phyloP scores from a whole-genome alignment of 768 basidiomycete genomes.

The Tephrocybe sp. region DNA sequence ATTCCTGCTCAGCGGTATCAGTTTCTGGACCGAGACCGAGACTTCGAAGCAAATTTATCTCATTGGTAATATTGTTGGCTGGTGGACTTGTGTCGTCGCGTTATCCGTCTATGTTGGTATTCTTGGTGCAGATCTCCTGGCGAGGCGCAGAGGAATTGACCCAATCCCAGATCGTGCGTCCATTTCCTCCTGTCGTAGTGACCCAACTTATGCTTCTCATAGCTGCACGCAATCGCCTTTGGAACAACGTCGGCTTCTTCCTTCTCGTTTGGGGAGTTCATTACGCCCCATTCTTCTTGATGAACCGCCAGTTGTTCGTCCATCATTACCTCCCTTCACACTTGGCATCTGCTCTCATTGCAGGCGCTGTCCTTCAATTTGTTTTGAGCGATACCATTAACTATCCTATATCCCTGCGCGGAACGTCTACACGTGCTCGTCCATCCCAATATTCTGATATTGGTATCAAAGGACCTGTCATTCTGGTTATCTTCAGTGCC shows the following conservation, averaged over 20 bases:
- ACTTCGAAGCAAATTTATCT: slow-evolving; percentile 93
- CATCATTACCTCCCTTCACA: slow-evolving; percentile 99
- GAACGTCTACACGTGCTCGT: slow-evolving; percentile 60
- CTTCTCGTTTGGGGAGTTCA: slow-evolving; percentile 92
- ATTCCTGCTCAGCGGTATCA: slow-evolving; percentile 93
- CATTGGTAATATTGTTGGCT: slow-evolving; percentile 90
- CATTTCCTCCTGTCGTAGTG: background rate
- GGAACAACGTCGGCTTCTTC: slow-evolving; percentile 97
- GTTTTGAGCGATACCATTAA: slow-evolving; percentile 88
- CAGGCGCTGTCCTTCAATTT: slow-evolving; percentile 90
- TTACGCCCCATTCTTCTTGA: slow-evolving; percentile 96
- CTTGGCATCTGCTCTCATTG: slow-evolving; percentile 86
- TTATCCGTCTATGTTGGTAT: slow-evolving; percentile 90
- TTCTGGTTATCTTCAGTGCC: slow-evolving; percentile 56
- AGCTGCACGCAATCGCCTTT: slow-evolving; percentile 92
- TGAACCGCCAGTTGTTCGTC: slow-evolving; percentile 95
- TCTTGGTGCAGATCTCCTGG: slow-evolving; percentile 85
- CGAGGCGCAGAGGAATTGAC: slow-evolving; percentile 79
- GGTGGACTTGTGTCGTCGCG: slow-evolving; percentile 91
- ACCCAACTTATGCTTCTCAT: slow-evolving; percentile 1
- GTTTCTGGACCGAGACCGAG: slow-evolving; percentile 94
- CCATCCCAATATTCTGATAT: slow-evolving; percentile 67
- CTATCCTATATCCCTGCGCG: slow-evolving; percentile 82
- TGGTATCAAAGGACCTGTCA: slow-evolving; percentile 73
- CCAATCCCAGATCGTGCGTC: slow-evolving; percentile 86